Conservation (phyloP, 2,329 filamentous ascomycete genomes). For the Ceratocystis eucalypticola region DNA sequence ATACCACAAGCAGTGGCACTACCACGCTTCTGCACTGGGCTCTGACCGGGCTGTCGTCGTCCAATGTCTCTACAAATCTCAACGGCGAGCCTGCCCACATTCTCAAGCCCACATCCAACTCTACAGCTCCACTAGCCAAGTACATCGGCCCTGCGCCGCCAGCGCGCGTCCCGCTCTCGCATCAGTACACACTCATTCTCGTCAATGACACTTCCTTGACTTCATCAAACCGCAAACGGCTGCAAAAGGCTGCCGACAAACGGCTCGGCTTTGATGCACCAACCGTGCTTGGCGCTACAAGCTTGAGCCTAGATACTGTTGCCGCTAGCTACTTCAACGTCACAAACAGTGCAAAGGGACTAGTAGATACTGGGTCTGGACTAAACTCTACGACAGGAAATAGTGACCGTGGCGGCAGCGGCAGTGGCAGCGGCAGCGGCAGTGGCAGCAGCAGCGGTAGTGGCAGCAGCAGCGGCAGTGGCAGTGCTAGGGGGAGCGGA, state of each 20-base stretch:
- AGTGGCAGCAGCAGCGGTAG: neutral
- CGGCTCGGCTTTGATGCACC: slow-evolving; percentile 26
- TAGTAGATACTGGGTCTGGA: neutral
- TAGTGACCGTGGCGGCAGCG: neutral
- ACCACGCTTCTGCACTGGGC: slow-evolving; percentile 37
- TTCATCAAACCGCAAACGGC: slow-evolving; percentile 22
- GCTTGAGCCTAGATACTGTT: slow-evolving; percentile 25
- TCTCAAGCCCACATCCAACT: slow-evolving; percentile 23
- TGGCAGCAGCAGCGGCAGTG: neutral
- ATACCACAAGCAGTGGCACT: slow-evolving; percentile 25
- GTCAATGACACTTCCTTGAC: slow-evolving; percentile 28
- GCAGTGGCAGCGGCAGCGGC: neutral
- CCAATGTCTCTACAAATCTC: slow-evolving; percentile 20
- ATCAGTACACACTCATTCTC: slow-evolving; percentile 30
- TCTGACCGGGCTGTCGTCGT: slow-evolving; percentile 29
- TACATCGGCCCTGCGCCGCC: slow-evolving; percentile 31
- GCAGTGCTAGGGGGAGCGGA: neutral
- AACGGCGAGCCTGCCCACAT: slow-evolving; percentile 25
- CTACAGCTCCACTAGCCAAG: slow-evolving; percentile 22
- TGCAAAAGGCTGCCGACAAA: slow-evolving; percentile 25
- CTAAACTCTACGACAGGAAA: slow-evolving; percentile 3
- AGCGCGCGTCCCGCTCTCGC: slow-evolving; percentile 28
- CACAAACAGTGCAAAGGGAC: slow-evolving; percentile 25
- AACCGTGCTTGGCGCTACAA: slow-evolving; percentile 25
- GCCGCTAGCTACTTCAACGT: slow-evolving; percentile 31